Evolutionary conservation across 2,329 filamentous ascomycete genomes (phyloP).

Genomic region (Trichoderma breve): DNA sequence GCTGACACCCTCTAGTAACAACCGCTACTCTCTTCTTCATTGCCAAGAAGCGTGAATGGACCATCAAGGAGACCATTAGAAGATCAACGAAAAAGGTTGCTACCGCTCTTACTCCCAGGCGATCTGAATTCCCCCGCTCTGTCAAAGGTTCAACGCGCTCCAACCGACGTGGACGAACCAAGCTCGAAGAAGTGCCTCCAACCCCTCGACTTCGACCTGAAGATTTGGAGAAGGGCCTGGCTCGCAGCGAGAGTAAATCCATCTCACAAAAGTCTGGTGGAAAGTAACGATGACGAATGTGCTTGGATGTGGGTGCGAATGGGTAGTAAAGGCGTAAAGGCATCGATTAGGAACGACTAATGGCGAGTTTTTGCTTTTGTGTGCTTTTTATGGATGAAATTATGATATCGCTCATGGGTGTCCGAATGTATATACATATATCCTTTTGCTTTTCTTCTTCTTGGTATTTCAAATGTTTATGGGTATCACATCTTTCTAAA

Average conservation of each 20-base stretch:
- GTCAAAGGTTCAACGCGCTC: conserved; percentile 44
- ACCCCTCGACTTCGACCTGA: conserved; percentile 53
- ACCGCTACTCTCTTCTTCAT: conserved; percentile 71
- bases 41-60: conserved; percentile 84
- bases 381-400: conserved; percentile 7
- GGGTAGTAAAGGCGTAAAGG: background rate
- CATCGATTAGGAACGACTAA: background rate
- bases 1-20: conserved; percentile 47
- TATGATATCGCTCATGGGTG: conserved; percentile 20
- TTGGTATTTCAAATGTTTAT: conserved; percentile 26
- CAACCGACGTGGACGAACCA: conserved; percentile 40
- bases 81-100: conserved; percentile 64
- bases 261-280: conserved; percentile 27
- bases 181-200: conserved; percentile 58
- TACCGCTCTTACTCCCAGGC: conserved; percentile 60
- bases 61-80: conserved; percentile 67
- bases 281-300: background rate
- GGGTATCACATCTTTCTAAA: conserved; percentile 60
- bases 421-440: conserved; percentile 18
- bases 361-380: background rate
- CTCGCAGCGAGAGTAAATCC: conserved; percentile 37
- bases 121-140: conserved; percentile 59
- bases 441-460: conserved; percentile 4
- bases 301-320: background rate
- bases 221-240: conserved; percentile 59